Evolutionary conservation across 1,284 basidiomycete genomes (phyloP), one percentile per base, ranked within the genome.

Genomic region (Naganishia albida): DNA sequence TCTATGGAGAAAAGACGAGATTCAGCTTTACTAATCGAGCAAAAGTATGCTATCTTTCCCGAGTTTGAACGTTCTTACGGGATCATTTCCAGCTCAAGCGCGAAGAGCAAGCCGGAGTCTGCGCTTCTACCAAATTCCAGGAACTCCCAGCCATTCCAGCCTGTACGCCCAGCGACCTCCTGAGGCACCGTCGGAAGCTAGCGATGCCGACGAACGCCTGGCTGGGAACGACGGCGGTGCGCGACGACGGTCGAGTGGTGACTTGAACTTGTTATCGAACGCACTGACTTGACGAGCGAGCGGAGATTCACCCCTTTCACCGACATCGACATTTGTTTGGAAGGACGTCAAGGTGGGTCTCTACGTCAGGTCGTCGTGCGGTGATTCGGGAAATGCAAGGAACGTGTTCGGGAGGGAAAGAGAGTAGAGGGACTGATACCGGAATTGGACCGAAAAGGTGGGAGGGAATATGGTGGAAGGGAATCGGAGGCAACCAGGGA

Each of bases 331-430:
- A 60, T 26, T 60, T 39, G 51, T 60, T 48, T 60, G 49, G 57
- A 46, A 63, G 60, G 60, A 63, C 60, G 60, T 63, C 50, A 53
- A 63, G 50, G 60, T 63, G 60, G 50, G 60, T 53, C 42, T n/a
- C 26, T 60, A 4, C 44, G 46, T 60, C 20, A 23, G 56, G 57
- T 50, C 20, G 34, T 30, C 42, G 60, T 43, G 49, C 38, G 57
- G 34, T 43, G 2, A 48, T n/a, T 26, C n/a, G 40, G 57, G 48
- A 25, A 53, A 20, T 49, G 52, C 52, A 43, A 48, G 43, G n/a
- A n/a, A n/a, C n/a, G 51, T 51, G 26, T 43, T 34, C 26, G 28
- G 23, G n/a, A 8, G 44, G 28, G 51, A 38, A 46, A 50, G 40
- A 48, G 28, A n/a, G 3, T 18, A 43, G 15, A 8, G 23, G 23